These are phyloP conservation scores for Cicer judaicum DNA, from an alignment of 306 rosid species.

Conservation along the genomic window DNA sequence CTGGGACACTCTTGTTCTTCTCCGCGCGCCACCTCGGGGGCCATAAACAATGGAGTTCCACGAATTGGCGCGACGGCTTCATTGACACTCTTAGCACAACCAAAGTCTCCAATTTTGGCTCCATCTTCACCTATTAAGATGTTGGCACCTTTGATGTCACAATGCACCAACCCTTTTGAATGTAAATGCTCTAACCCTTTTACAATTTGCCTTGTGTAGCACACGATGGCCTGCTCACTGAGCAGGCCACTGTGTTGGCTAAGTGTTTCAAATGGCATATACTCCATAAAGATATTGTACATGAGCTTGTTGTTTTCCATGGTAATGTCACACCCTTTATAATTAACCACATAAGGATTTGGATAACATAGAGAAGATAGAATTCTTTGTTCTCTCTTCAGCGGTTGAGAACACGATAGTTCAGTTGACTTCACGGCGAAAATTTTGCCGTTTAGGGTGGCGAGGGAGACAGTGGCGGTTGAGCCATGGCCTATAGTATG, in stretches of 20 bases:
- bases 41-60: constrained; percentile 92
- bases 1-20: constrained; percentile 70
- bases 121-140: constrained; percentile 66
- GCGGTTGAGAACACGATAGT: constrained; percentile 52
- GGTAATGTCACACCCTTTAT: constrained; percentile 67
- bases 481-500: constrained; percentile 77
- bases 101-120: constrained; percentile 81
- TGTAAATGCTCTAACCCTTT: constrained; percentile 76
- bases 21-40: constrained; percentile 91
- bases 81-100: constrained; percentile 63
- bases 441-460: constrained; percentile 43
- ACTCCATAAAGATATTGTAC: constrained; percentile 86
- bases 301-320: constrained; percentile 55
- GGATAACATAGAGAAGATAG: constrained; percentile 67
- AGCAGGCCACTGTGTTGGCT: constrained; percentile 55
- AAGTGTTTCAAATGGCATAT: constrained; percentile 61
- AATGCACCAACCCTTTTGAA: constrained; percentile 75
- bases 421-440: constrained; percentile 82
- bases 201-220: constrained; percentile 55
- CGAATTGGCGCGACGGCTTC: constrained; percentile 34
- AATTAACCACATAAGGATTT: constrained; percentile 62
- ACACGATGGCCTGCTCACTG: constrained; percentile 44
- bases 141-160: constrained; percentile 85
- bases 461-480: constrained; percentile 74
- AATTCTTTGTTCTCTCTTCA: constrained; percentile 67